phyloP scores from a whole-genome alignment of 2,329 filamentous ascomycete genomes.

The Sodiomyces alkalinus region DNA sequence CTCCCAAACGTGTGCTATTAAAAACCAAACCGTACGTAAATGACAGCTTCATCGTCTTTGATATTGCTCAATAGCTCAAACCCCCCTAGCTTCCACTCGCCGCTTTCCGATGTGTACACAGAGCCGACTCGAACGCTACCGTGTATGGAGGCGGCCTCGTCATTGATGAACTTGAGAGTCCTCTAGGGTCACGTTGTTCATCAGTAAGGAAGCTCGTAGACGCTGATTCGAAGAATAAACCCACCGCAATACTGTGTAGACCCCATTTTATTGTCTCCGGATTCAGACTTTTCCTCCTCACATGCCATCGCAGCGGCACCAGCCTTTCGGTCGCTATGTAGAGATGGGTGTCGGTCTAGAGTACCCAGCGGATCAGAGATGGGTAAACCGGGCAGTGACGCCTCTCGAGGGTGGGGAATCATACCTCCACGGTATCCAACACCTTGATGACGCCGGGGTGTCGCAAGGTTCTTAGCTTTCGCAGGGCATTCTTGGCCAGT shows the following conservation, averaged over 20 bases:
- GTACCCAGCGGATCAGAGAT: too few species aligned
- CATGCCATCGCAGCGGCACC: conserved; percentile 75
- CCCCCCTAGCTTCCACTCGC: conserved; percentile 92
- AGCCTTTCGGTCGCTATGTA: conserved; percentile 93
- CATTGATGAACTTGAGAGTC: conserved; percentile 91
- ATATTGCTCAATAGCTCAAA: conserved; percentile 90
- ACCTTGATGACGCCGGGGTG: conserved; percentile 94
- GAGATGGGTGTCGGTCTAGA: conserved; percentile 78
- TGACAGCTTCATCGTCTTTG: conserved; percentile 87
- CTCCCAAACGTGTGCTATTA: too few species aligned
- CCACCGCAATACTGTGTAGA: conserved; percentile 67
- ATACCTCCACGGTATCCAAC: conserved; percentile 80
- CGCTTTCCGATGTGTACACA: conserved; percentile 86
- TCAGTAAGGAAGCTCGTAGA: neutral
- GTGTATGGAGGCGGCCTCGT: conserved; percentile 82
- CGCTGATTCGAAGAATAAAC: conserved; percentile 10
- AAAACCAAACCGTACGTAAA: too few species aligned
- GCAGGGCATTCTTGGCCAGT: conserved; percentile 82
- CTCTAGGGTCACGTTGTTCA: conserved; percentile 32
- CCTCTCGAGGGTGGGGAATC: too few species aligned
- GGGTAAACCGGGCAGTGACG: too few species aligned
- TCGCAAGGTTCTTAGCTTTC: conserved; percentile 82
- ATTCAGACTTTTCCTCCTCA: conserved; percentile 72
- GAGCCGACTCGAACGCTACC: conserved; percentile 75
- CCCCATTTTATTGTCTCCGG: conserved; percentile 97